Evolutionary conservation across 768 basidiomycete genomes (phyloP).

Genomic region (Boletus pseudo-olivaceus): DNA sequence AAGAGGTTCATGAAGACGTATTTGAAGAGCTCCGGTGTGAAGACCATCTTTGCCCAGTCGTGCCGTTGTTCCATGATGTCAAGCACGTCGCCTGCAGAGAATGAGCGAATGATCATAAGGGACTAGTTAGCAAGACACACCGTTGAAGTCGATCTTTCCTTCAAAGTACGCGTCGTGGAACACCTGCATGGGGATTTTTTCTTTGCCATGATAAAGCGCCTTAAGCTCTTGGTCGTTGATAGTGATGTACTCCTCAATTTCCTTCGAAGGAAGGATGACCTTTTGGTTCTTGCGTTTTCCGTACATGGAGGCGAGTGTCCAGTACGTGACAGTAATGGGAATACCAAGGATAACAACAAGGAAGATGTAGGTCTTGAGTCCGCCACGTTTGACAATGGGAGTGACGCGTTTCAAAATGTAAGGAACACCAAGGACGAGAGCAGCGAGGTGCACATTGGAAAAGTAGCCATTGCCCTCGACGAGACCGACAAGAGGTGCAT

Average conservation of each 20-base stretch:
- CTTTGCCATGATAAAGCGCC: conserved; percentile 72
- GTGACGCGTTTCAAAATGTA: conserved; percentile 79
- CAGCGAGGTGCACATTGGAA: conserved; percentile 76
- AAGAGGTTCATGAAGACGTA: conserved; percentile 84
- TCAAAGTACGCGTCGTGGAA: conserved; percentile 99
- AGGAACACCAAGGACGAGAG: conserved; percentile 73
- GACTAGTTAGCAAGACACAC: conserved; percentile 37
- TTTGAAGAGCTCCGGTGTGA: conserved; percentile 90
- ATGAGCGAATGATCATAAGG: not conserved
- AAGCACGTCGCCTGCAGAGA: conserved; percentile 74
- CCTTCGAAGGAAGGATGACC: conserved; percentile 77
- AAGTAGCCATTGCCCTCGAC: conserved; percentile 86
- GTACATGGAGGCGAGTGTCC: conserved; percentile 81
- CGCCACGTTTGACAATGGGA: conserved; percentile 79
- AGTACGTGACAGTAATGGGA: conserved; percentile 82
- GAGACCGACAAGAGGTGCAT: conserved; percentile 77
- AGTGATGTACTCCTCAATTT: conserved; percentile 86
- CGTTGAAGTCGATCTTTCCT: conserved; percentile 94
- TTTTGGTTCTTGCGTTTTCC: conserved; percentile 83
- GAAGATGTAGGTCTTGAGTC: conserved; percentile 83
- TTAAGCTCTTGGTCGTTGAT: conserved; percentile 84
- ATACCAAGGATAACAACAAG: conserved; percentile 68
- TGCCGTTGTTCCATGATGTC: conserved; percentile 93
- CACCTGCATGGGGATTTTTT: conserved; percentile 96
- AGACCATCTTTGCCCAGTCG: conserved; percentile 91